Evolutionary conservation across 1,139 yeast species (phyloP).

Genomic region (Yamadazyma aaseri): DNA sequence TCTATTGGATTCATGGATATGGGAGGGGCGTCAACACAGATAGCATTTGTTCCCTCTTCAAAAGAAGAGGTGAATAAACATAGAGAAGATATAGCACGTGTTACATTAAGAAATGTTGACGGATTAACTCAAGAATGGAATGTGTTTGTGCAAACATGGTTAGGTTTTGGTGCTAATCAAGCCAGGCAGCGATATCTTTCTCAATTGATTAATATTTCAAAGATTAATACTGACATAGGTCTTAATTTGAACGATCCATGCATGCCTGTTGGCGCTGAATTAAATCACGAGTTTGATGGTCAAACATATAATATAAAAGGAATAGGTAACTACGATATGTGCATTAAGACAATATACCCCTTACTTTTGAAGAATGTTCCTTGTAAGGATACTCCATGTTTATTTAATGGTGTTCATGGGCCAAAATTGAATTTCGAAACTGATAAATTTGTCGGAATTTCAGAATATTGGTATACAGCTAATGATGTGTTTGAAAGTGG

Average conservation of each 20-base stretch:
- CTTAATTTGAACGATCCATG: conserved; percentile 62
- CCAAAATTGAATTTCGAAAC: conserved; percentile 68
- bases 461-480: conserved; percentile 86
- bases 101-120: conserved; percentile 55
- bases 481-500: conserved; percentile 77
- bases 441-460: conserved; percentile 74
- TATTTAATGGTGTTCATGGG: conserved; percentile 79
- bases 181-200: conserved; percentile 65
- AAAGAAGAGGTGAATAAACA: conserved; percentile 53
- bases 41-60: conserved; percentile 71
- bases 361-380: conserved; percentile 68
- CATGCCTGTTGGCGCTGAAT: conserved; percentile 59
- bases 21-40: conserved; percentile 88
- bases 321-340: conserved; percentile 65
- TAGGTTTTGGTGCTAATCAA: conserved; percentile 83
- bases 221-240: conserved; percentile 11
- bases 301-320: conserved; percentile 54
- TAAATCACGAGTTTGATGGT: conserved; percentile 39
- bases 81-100: conserved; percentile 58
- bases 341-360: conserved; percentile 69
- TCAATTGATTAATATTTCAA: conserved; percentile 39
- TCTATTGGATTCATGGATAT: conserved; percentile 83
- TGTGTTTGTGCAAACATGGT: conserved; percentile 78
- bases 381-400: conserved; percentile 69
- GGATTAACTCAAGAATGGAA: conserved; percentile 67